Evolutionary conservation across 352 stramenopile genomes (phyloP), one percentile per base, ranked within the genome.

Genomic region (Paralagenidium karlingii): DNA sequence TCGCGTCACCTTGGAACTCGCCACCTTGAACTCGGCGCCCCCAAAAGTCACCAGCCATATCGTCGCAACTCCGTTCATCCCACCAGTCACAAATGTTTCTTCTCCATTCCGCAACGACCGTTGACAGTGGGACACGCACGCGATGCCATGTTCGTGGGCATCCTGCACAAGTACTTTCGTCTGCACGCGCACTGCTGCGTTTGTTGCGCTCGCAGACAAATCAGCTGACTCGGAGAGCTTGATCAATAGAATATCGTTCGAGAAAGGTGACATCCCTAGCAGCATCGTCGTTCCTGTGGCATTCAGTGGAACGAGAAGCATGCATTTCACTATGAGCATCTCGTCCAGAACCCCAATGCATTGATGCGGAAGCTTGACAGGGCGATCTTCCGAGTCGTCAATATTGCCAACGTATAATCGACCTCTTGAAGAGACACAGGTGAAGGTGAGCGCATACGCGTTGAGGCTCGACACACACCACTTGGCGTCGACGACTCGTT

Each of bases 31-130:
- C 7, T 38, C 39, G 24, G 34, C 51, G 19, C 47, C 45, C 21
- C 59, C 51, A 19, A 62, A 54, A 3, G 63, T 47, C 1, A 87
- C 46, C n/a, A 78, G 53, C 74, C 75, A 88, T n/a, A 87, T 28
- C 24, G 68, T 73, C 43, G 87, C 49, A 7, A 50, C 55, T 7
- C 71, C 74, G 30, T 82, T 75, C 40, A 77, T 56, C 3, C 68
- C 70, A 1, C 56, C 75, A 2, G 70, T 88, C 0, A 70, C 71
- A 0, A 91, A 32, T 8, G 86, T 53, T 27, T 87, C 67, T 10
- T 68, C 51, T 2, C 59, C 57, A 33, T 70, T 69, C 22, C 7
- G 45, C 1, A 84, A 54, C 24, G 55, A 30, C 2, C 55, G 54
- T 7, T 51, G 57, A 19, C 68, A 79, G 0, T 74, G 33, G 25